Conservation (phyloP, 768 basidiomycete species). For the Boletus speciosus region DNA sequence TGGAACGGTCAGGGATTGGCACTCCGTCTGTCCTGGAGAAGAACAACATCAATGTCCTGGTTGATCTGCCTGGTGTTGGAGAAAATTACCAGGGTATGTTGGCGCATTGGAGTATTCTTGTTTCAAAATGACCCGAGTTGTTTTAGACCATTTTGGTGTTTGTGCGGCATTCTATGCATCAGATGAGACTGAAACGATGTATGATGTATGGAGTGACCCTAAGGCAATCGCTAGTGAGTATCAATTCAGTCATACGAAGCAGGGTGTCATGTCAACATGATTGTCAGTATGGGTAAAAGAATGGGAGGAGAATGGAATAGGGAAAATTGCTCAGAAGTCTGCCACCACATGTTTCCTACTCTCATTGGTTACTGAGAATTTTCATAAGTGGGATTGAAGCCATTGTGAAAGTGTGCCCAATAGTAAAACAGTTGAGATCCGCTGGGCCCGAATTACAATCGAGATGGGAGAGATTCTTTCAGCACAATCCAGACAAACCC, state of each 20-base stretch:
- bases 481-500: conserved; percentile 51
- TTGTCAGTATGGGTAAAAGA: conserved; percentile 27
- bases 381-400: conserved; percentile 48
- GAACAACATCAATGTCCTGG: conserved; percentile 43
- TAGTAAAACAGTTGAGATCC: conserved; percentile 43
- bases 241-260: conserved; percentile 4
- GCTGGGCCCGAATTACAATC: conserved; percentile 43
- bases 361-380: neutral
- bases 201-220: conserved; percentile 40
- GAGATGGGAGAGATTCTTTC: conserved; percentile 53
- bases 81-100: conserved; percentile 56
- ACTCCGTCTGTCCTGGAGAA: conserved; percentile 42
- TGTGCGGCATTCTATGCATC: conserved; percentile 34
- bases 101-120: accelerated
- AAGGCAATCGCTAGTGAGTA: conserved; percentile 38
- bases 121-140: no score
- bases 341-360: neutral
- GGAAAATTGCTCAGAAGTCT: conserved; percentile 55
- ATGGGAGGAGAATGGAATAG: conserved; percentile 39
- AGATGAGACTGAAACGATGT: conserved; percentile 47
- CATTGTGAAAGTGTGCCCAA: conserved; percentile 53
- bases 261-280: neutral
- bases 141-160: conserved; percentile 26
- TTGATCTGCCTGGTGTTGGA: conserved; percentile 76
- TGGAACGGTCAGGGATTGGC: conserved; percentile 71